Evolutionary conservation across 371 early-diverging fungal genomes (phyloP).

Genomic region (Fennellomyces sp.): DNA sequence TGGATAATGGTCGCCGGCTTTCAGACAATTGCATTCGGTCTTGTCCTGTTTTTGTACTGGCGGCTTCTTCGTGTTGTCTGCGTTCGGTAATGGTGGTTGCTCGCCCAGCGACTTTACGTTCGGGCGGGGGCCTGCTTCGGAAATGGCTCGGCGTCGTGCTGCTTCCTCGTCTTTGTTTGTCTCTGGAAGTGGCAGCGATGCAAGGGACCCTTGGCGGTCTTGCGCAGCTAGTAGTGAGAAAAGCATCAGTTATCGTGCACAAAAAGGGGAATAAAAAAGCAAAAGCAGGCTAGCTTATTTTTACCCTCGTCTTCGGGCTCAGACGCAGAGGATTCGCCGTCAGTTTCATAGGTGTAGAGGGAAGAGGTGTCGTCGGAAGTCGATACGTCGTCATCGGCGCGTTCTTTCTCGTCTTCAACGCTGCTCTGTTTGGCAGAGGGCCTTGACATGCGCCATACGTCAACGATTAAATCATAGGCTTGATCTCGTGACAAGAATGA

Average conservation of each 20-base stretch:
- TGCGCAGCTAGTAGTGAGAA: not conserved
- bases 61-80: not conserved
- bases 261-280: not conserved
- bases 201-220: slow-evolving; percentile 23
- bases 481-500: slow-evolving; percentile 82
- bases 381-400: slow-evolving; percentile 1
- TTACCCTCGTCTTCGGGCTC: slow-evolving; percentile 3
- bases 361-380: not conserved
- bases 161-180: slow-evolving; percentile 8
- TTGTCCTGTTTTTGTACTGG: slow-evolving; percentile 23
- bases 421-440: slow-evolving; percentile 2
- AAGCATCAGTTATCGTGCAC: not conserved
- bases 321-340: not conserved
- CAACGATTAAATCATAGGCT: slow-evolving; percentile 72
- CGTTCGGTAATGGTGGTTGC: not conserved
- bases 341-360: slow-evolving; percentile 4
- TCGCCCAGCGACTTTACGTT: slow-evolving; percentile 7
- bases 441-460: slow-evolving; percentile 63
- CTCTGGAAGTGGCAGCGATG: slow-evolving; percentile 21
- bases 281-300: not conserved
- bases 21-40: slow-evolving; percentile 54
- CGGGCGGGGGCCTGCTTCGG: slow-evolving; percentile 34
- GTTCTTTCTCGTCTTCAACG: slow-evolving; percentile 3
- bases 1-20: slow-evolving; percentile 49
- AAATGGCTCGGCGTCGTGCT: slow-evolving; percentile 25